phyloP scores from a whole-genome alignment of 2,329 filamentous ascomycete genomes.

The Harringtonia aguacate region DNA sequence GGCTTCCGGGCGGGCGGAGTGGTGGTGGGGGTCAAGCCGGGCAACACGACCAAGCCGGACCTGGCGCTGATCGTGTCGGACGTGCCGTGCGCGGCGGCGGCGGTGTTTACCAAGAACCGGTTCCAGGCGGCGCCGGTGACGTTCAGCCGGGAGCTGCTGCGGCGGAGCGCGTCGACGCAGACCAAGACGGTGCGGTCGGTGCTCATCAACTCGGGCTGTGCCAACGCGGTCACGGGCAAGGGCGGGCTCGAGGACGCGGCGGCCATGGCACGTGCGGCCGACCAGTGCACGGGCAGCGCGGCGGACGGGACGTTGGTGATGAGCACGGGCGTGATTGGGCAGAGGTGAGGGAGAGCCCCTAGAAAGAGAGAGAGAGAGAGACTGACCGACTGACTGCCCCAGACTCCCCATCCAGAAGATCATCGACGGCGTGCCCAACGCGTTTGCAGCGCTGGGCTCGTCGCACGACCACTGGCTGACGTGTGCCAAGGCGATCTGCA shows the following conservation, averaged over 20 bases:
- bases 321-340: constrained; percentile 97
- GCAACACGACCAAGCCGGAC: constrained; percentile 85
- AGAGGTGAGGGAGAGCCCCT: constrained; percentile 46
- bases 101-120: constrained; percentile 95
- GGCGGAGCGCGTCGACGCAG: constrained; percentile 47
- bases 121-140: constrained; percentile 95
- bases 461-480: constrained; percentile 79
- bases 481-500: constrained; percentile 87
- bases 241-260: constrained; percentile 81
- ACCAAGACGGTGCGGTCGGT: constrained; percentile 57
- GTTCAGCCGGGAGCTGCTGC: constrained; percentile 64
- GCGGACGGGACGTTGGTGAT: constrained; percentile 67
- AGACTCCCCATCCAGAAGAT: constrained; percentile 90
- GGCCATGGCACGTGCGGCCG: constrained; percentile 70
- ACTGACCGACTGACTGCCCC: neutral
- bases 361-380: too few species aligned
- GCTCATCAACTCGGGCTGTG: constrained; percentile 90
- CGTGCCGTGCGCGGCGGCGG: constrained; percentile 72
- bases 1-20: constrained; percentile 82
- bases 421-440: constrained; percentile 66
- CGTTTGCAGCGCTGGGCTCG: constrained; percentile 58
- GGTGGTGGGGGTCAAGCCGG: constrained; percentile 86
- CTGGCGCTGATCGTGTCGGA: constrained; percentile 83
- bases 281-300: constrained; percentile 40
- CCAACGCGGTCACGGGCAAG: constrained; percentile 91